phyloP scores from a whole-genome alignment of 2,329 filamentous ascomycete species.

The Epichloe uncinata region DNA sequence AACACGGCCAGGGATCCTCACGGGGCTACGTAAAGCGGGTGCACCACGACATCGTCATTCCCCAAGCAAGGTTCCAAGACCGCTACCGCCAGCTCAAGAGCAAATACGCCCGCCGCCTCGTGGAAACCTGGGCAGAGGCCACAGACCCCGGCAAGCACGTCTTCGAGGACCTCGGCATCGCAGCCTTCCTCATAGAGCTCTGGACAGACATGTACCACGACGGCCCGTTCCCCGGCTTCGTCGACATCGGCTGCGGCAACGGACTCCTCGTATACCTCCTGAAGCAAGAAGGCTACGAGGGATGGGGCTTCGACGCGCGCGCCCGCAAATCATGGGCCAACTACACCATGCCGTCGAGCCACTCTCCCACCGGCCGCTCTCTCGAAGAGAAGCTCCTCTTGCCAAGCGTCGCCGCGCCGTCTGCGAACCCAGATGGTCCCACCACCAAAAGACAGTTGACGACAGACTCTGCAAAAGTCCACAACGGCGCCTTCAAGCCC shows the following conservation, averaged over 20 bases:
- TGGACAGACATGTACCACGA: conserved; percentile 70
- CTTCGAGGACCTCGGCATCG: conserved; percentile 85
- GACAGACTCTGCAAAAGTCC: conserved; percentile 16
- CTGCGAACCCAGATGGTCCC: neutral
- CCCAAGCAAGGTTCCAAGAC: conserved; percentile 61
- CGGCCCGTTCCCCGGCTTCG: conserved; percentile 65
- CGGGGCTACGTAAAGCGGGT: conserved; percentile 68
- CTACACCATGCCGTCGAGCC: conserved; percentile 35
- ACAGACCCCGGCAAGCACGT: conserved; percentile 88
- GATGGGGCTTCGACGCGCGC: conserved; percentile 90
- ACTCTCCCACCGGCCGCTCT: conserved; percentile 17
- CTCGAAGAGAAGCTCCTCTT: conserved; percentile 37
- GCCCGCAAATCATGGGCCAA: conserved; percentile 69
- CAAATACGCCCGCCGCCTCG: conserved; percentile 59
- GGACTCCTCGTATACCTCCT: conserved; percentile 80
- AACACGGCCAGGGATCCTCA: conserved; percentile 54
- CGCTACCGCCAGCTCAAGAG: conserved; percentile 71
- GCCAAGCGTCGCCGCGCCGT: conserved; percentile 24
- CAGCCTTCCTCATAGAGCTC: conserved; percentile 82
- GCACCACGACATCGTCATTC: conserved; percentile 68
- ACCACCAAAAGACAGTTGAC: too few relatives aligned
- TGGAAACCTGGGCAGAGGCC: conserved; percentile 67
- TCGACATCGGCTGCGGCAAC: conserved; percentile 94
- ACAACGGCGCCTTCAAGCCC: conserved; percentile 53
- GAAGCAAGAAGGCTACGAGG: conserved; percentile 62